Conservation (phyloP, 768 basidiomycete species). For the Lactarius tabidus region DNA sequence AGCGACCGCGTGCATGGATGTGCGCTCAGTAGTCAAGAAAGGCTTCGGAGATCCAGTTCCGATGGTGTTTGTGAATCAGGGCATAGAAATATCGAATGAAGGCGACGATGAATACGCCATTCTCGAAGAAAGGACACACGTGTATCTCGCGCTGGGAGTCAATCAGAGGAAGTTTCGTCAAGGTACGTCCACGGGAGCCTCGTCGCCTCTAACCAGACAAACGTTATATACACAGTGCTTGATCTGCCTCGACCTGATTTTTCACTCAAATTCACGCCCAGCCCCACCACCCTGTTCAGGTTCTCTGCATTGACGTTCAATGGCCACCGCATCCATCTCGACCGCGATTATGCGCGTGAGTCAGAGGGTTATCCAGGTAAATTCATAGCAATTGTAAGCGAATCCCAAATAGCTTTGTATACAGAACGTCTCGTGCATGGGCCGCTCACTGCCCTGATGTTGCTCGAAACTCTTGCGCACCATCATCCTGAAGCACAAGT, state of each 20-base stretch:
- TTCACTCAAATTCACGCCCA: slow-evolving; percentile 63
- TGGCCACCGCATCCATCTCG: slow-evolving; percentile 79
- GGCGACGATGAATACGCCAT: slow-evolving; percentile 45
- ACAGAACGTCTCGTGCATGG: slow-evolving; percentile 82
- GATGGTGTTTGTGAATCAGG: slow-evolving; percentile 73
- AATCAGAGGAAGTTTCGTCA: slow-evolving; percentile 36
- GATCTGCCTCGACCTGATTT: slow-evolving; percentile 53
- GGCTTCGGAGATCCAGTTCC: slow-evolving; percentile 59
- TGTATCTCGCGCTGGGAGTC: slow-evolving; percentile 47
- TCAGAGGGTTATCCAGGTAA: slow-evolving; percentile 71
- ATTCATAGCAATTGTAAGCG: slow-evolving; percentile 17
- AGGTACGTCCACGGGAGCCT: slow-evolving; percentile 36
- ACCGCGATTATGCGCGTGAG: slow-evolving; percentile 62
- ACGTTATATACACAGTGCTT: slow-evolving; percentile 38
- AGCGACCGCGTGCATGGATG: slow-evolving; percentile 45
- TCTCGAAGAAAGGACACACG: slow-evolving; percentile 63
- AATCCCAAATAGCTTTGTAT: neutral
- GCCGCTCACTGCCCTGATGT: slow-evolving; percentile 74
- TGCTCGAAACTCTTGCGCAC: slow-evolving; percentile 58
- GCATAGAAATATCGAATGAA: slow-evolving; percentile 47
- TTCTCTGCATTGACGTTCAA: slow-evolving; percentile 88
- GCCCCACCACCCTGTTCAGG: slow-evolving; percentile 70
- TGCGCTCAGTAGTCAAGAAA: slow-evolving; percentile 56
- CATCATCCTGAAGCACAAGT: slow-evolving; percentile 47
- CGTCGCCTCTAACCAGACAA: neutral